Base-by-base conservation (phyloP, 2,329 filamentous ascomycete species). In the Fusarium drepaniforme region DNA sequence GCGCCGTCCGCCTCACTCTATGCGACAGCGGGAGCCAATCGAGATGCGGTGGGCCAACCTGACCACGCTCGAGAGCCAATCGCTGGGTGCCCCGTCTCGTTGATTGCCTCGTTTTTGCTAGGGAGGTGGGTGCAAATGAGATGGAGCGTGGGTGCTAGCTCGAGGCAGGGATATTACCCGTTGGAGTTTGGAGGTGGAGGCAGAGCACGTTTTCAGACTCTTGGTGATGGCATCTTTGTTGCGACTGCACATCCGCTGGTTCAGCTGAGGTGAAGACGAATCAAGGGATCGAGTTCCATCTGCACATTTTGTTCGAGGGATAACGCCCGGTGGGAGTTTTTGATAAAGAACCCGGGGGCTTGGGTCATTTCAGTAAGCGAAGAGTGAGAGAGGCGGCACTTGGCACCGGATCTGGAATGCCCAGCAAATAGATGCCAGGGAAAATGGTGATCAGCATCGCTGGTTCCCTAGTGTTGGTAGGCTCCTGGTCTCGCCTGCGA, bases 61-160 rank as follows among this genome's bases (percentile, higher is more conserved):
- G 75, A 65, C 70, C 71, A 49, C 67, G 21, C 37, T 75, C 56
- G 72, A 77, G 49, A 72, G 71, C 78, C 78, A 79, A 78, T 79
- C 74, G 70, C 70, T 75, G 70, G 42, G 60, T 78, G 72, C 71
- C 72, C 74, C 68, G 77, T 76, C 69, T 71, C 74, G 33, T 53
- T 75, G 77, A 69, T 79, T 79, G 78, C 78, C 78, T 79, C 76
- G 72, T 79, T 77, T 79, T 78, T 70, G 63, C 63, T 68, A 71
- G 62, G 67, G 65, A 69, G 73, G 73, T 75, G 73, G 71, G 73
- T 74, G 73, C 64, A 53, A 63, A 76, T 60, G 67, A 75, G 73
- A 74, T 71, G 70, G 73, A 76, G 73, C 62, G 66, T 67, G 53
- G 28, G 72, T 42, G 63, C 18, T 57, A 21, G 18, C 25, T 7